Percentiles rank a stretch among this genome's conserved stretches.
Conservation (phyloP, 495 filamentous ascomycete species). For the Aspergillus bertholletiae region DNA sequence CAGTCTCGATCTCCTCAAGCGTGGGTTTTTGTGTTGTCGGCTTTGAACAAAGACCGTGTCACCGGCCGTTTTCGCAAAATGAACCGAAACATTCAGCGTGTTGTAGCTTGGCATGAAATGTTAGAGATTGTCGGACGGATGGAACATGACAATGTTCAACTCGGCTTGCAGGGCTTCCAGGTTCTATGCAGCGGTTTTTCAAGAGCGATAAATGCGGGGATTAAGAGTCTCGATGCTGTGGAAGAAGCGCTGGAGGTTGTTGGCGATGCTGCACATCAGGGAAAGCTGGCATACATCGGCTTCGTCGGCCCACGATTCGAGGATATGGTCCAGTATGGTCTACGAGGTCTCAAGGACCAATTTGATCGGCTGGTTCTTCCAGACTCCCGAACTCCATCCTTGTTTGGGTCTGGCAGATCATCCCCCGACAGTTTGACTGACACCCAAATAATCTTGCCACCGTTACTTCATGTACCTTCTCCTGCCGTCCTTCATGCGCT, state of each 20-base stretch:
- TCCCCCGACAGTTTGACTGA: slow-evolving; percentile 10
- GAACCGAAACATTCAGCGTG: slow-evolving; percentile 24
- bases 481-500: slow-evolving; percentile 50
- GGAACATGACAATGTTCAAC: slow-evolving; percentile 31
- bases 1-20: slow-evolving; percentile 28
- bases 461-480: slow-evolving; percentile 37
- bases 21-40: slow-evolving; percentile 38
- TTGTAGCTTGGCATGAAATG: slow-evolving; percentile 43
- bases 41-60: slow-evolving; percentile 22
- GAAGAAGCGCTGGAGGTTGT: slow-evolving; percentile 24
- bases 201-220: slow-evolving; percentile 33
- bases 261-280: slow-evolving; percentile 7
- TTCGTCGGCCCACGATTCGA: slow-evolving; percentile 16
- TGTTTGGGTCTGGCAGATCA: slow-evolving; percentile 21
- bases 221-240: slow-evolving; percentile 19
- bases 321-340: slow-evolving; percentile 28
- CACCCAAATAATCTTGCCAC: slow-evolving; percentile 23
- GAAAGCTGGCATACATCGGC: slow-evolving; percentile 2
- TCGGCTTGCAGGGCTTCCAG: slow-evolving; percentile 41
- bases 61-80: slow-evolving; percentile 12
- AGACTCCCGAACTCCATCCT: slow-evolving; percentile 18
- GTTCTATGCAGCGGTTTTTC: slow-evolving; percentile 44
- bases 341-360: slow-evolving; percentile 30
- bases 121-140: slow-evolving; percentile 35
- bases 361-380: slow-evolving; percentile 39